Percentiles rank a stretch among this genome's conserved stretches.
Conservation (phyloP, 352 stramenopile species). For the Pythium scleroteichum region DNA sequence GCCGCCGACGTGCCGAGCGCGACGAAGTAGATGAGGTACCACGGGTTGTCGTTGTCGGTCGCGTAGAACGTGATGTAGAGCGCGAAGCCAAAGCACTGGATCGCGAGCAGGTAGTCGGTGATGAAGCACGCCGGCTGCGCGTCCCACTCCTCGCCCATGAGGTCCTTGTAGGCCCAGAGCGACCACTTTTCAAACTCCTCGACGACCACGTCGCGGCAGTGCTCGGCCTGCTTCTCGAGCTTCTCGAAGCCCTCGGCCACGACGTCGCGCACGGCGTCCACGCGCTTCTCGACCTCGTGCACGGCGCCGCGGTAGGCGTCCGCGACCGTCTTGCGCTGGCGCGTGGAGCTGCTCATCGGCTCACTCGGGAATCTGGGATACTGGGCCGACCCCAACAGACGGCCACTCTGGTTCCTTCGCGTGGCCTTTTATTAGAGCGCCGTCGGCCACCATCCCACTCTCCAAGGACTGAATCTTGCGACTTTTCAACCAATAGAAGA, state of each 20-base stretch:
- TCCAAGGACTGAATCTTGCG: constrained; percentile 1
- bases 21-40: constrained; percentile 89
- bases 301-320: constrained; percentile 13
- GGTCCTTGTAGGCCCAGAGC: too few relatives aligned
- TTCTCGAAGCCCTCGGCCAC: constrained; percentile 43
- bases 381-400: background rate
- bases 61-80: constrained; percentile 80
- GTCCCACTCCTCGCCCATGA: constrained; percentile 79
- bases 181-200: constrained; percentile 36
- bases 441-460: background rate
- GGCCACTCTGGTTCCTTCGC: constrained; percentile 8
- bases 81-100: constrained; percentile 84
- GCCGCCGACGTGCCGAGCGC: constrained; percentile 78
- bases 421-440: constrained; percentile 11
- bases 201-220: constrained; percentile 63
- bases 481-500: constrained; percentile 8
- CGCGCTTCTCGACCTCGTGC: constrained; percentile 28
- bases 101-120: constrained; percentile 82
- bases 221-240: constrained; percentile 62
- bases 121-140: constrained; percentile 87
- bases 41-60: constrained; percentile 51
- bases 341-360: background rate
- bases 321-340: constrained; percentile 21
- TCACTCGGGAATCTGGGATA: background rate
- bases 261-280: constrained; percentile 64